Conservation (phyloP, 345 rosid species). For the Rhodamnia argentea region DNA sequence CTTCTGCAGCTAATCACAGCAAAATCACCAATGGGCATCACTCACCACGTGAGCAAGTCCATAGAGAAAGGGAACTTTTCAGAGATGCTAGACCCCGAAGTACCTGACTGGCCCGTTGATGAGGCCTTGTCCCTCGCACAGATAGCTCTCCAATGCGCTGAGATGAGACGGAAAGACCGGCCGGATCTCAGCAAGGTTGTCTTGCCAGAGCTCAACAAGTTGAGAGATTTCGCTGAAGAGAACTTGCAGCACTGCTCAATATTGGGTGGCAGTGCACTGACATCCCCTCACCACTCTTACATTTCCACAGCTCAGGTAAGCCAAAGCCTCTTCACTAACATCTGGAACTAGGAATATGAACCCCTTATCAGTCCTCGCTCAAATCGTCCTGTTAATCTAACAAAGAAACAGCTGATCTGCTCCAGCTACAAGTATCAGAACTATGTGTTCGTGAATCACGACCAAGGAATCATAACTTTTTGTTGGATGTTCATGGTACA, state of each 20-base stretch:
- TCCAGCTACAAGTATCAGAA: neutral
- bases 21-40: conserved; percentile 62
- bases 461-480: neutral
- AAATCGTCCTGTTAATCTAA: neutral
- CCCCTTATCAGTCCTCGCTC: neutral
- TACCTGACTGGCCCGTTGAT: conserved; percentile 71
- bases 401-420: neutral
- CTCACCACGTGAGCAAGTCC: conserved; percentile 41
- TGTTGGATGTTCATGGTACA: conserved; percentile 7
- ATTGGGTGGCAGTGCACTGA: neutral
- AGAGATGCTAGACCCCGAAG: conserved; percentile 58
- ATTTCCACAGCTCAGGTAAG: conserved; percentile 27
- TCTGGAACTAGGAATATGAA: neutral
- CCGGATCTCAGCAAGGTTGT: conserved; percentile 74
- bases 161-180: conserved; percentile 78
- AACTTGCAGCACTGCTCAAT: conserved; percentile 17
- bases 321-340: neutral
- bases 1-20: conserved; percentile 79
- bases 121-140: conserved; percentile 52
- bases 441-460: neutral
- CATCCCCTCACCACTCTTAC: conserved; percentile 19
- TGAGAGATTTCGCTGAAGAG: conserved; percentile 56
- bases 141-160: conserved; percentile 59
- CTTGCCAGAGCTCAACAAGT: conserved; percentile 45
- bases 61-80: conserved; percentile 44